Conservation (phyloP, 176 grass and related monocot species). For the Zoysia pacifica region DNA sequence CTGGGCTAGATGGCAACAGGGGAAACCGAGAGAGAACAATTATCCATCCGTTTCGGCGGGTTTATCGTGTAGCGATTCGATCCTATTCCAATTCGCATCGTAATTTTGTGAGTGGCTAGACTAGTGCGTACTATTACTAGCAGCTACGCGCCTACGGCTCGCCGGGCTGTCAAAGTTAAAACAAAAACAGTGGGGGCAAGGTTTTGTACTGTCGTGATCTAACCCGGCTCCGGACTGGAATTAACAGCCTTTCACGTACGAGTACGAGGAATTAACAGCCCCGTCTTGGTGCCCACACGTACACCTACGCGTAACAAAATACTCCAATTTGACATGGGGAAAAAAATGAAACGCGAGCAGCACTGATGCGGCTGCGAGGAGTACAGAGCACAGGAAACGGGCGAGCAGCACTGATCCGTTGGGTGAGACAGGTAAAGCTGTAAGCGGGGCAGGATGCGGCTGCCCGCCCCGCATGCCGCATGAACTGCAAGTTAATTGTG, state of each 20-base stretch:
- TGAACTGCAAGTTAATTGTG: too few species aligned
- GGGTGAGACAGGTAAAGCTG: too few species aligned
- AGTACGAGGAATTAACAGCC: neutral
- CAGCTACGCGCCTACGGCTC: neutral
- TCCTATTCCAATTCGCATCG: neutral
- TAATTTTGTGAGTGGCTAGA: neutral
- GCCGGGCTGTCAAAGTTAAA: neutral
- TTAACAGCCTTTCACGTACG: neutral
- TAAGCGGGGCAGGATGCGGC: too few species aligned
- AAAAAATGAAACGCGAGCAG: too few species aligned
- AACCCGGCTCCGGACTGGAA: neutral
- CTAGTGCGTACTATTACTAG: too few species aligned
- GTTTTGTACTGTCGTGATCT: neutral
- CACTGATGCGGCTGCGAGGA: too few species aligned
- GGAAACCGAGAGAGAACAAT: neutral
- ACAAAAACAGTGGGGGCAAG: neutral
- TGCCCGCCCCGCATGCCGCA: too few species aligned
- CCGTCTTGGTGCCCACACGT: neutral
- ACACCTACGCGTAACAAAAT: neutral
- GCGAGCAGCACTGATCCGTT: too few species aligned
- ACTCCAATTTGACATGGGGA: too few species aligned
- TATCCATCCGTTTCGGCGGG: slow-evolving; percentile 7
- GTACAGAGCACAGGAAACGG: too few species aligned
- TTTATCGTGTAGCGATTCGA: neutral
- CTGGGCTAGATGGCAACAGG: neutral